phyloP scores from a whole-genome alignment of 129 eudicot species.

The Flaveria robusta region DNA sequence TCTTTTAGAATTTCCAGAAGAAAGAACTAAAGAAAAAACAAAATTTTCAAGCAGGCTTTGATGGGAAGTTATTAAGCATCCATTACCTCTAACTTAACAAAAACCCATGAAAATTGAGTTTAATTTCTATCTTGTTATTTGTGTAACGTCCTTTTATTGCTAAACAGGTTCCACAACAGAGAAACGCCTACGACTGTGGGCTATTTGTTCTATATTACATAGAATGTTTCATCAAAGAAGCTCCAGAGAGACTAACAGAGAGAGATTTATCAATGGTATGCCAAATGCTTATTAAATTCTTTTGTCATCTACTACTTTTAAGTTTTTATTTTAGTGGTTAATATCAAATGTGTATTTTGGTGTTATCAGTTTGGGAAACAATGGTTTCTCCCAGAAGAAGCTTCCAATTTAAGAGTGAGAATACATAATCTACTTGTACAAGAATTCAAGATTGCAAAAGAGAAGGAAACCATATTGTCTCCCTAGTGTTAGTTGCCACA shows the following conservation, averaged over 20 bases:
- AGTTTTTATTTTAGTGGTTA: slow-evolving; percentile 4
- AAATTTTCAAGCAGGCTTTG: neutral
- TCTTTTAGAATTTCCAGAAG: neutral
- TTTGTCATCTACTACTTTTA: neutral
- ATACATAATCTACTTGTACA: slow-evolving; percentile 47
- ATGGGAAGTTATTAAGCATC: neutral
- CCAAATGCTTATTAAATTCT: neutral
- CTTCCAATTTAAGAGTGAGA: slow-evolving; percentile 64
- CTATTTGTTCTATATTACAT: slow-evolving; percentile 77
- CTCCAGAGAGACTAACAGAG: slow-evolving; percentile 64
- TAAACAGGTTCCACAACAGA: slow-evolving; percentile 76
- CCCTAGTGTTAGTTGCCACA: slow-evolving; percentile 14
- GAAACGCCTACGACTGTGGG: slow-evolving; percentile 76
- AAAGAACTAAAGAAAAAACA: neutral
- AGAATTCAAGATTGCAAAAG: slow-evolving; percentile 47
- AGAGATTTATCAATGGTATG: slow-evolving; percentile 51
- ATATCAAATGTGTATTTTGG: slow-evolving; percentile 12
- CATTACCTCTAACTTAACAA: no score
- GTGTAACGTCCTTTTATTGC: neutral
- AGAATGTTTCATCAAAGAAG: slow-evolving; percentile 70
- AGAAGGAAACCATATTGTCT: slow-evolving; percentile 26
- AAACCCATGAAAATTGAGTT: neutral
- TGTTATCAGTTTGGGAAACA: slow-evolving; percentile 60
- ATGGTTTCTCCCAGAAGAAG: slow-evolving; percentile 79
- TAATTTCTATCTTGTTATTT: neutral